Base-by-base conservation (phyloP, 2,329 filamentous ascomycete genomes). In the Alternaria ethzedia region DNA sequence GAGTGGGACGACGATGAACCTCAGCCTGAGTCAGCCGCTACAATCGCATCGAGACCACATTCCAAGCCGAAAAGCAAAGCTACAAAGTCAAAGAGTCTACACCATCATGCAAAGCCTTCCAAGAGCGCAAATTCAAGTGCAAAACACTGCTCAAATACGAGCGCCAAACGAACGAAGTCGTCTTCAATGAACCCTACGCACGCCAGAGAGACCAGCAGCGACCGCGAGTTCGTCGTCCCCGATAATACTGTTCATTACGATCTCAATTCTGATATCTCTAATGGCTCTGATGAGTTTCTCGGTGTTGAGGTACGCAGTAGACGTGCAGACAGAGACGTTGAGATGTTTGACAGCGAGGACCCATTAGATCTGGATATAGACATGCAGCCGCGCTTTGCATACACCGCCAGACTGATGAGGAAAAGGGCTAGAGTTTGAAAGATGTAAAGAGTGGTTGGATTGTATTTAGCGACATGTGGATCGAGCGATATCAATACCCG, bases 1-100 rank as follows among this genome's bases (percentile, higher is more conserved):
- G 60, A 67, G 10, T 66, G 59, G 45, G 70, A 73, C 12, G 57
- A 63, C 12, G 62, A 68, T 12, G 54, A 52, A 4, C 64, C 60
- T 8, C 26, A 11, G 3, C n/a, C 17, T 2, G 58, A 49, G 2
- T 30, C 43, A 45, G 10, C 13, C 8, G 12, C 44, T 21, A 30
- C 23, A 4, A 10, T 1, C n/a, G 30, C 43, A 43, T 23, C n/a
- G 17, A 23, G 10, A 12, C 6, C 43, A 15, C 56, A 64, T 2
- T 30, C 54, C 13, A 30, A 3, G 6, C 10, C 13, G 9, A 41
- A 46, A 1, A 26, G 3, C 8, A 60, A 49, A 11, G 13, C 46
- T 6, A 12, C 54, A 32, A 61, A 47, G 17, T 25, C 41, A 15
- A 43, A 12, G 30, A 32, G 17, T 32, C 15, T 21, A 12, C 13